phyloP scores from a whole-genome alignment of 176 grass and related monocot species.

The Guadua angustifolia region DNA sequence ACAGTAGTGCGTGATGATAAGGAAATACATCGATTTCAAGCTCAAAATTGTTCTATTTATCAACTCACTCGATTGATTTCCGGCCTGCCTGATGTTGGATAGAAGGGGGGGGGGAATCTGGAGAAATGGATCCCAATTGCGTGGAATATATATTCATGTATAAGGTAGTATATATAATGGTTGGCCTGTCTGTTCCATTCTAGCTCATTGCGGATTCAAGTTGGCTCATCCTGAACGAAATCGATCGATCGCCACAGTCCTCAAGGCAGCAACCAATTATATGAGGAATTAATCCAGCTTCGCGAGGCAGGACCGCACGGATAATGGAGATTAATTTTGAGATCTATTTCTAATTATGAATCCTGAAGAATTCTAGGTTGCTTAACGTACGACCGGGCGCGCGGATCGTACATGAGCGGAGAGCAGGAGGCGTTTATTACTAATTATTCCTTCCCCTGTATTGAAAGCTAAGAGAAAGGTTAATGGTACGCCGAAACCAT shows the following conservation, averaged over 20 bases:
- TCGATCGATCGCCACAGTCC: neutral
- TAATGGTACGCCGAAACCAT: neutral
- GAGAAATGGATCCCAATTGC: neutral
- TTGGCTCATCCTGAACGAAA: neutral
- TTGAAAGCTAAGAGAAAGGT: neutral
- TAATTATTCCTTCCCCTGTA: neutral
- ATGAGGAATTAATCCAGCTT: neutral
- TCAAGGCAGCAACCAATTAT: neutral
- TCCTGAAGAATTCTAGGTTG: neutral
- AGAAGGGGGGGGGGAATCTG: neutral
- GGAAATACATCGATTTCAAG: neutral
- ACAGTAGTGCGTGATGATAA: neutral
- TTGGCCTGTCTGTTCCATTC: neutral
- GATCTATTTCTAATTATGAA: neutral
- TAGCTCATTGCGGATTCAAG: neutral
- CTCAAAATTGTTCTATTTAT: too few relatives aligned
- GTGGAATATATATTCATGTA: slow-evolving; percentile 4
- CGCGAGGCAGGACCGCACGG: neutral
- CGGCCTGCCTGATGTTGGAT: neutral
- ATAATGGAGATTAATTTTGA: neutral
- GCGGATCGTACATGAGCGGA: neutral
- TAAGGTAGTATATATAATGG: neutral
- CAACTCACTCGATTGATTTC: neutral
- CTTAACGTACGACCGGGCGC: neutral
- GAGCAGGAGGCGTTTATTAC: neutral